Evolutionary conservation across 352 stramenopile species (phyloP).

Genomic region (Poterioochromonas sp.): DNA sequence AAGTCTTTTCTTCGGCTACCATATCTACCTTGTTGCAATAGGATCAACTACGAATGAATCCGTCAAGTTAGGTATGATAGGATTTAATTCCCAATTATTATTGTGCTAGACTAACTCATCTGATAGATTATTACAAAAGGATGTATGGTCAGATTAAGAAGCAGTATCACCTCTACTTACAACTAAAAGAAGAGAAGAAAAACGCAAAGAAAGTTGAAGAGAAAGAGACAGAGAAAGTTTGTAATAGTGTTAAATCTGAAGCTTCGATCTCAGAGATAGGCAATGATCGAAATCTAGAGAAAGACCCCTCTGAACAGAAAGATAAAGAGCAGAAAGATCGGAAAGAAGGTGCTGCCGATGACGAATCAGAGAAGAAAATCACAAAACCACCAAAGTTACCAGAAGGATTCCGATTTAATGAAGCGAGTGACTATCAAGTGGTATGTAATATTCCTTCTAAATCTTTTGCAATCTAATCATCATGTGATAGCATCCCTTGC

Average conservation of each 20-base stretch:
- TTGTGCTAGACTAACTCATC: background rate
- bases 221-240: background rate
- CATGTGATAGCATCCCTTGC: no score
- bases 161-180: background rate
- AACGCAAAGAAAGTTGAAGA: background rate
- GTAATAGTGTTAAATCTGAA: background rate
- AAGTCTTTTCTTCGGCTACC: background rate
- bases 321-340: background rate
- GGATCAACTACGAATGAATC: slow-evolving; percentile 14
- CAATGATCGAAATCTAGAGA: background rate
- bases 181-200: background rate
- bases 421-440: background rate
- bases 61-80: background rate
- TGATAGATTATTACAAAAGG: background rate
- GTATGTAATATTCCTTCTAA: background rate
- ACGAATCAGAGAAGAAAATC: background rate
- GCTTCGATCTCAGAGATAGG: no score
- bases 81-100: background rate
- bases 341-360: background rate
- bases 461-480: no score
- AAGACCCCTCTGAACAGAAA: background rate
- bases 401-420: background rate
- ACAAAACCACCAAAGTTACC: background rate
- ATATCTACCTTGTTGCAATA: background rate
- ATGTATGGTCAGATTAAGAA: background rate